Conservation (phyloP, 2,329 filamentous ascomycete species). For the Verticillium klebahnii region DNA sequence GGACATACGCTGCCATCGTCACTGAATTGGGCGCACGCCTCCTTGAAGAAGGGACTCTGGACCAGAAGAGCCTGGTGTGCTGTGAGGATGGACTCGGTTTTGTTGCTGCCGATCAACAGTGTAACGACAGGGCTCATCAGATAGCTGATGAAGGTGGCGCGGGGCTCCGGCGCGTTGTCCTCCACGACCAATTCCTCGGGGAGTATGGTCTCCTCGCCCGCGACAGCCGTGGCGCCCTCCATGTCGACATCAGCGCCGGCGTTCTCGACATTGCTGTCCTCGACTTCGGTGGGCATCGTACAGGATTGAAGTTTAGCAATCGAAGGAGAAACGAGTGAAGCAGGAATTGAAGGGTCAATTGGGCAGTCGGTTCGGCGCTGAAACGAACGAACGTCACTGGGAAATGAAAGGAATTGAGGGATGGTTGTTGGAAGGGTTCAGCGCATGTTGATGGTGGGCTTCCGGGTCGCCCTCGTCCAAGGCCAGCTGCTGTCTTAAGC, state of each 20-base stretch:
- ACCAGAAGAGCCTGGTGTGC: conserved; percentile 75
- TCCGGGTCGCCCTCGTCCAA: neutral
- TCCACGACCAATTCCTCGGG: conserved; percentile 21
- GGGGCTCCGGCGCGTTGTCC: conserved; percentile 25
- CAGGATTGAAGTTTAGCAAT: neutral
- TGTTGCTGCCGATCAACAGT: conserved; percentile 58
- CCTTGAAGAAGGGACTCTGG: conserved; percentile 70
- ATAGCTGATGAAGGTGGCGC: conserved; percentile 50
- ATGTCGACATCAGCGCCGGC: conserved; percentile 33
- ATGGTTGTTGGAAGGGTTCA: neutral
- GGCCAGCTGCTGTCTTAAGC: no score
- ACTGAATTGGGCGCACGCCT: conserved; percentile 56
- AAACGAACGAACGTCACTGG: no score
- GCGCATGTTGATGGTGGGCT: neutral
- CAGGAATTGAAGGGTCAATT: neutral
- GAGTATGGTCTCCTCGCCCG: conserved; percentile 27
- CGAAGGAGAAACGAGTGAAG: neutral
- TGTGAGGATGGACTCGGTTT: conserved; percentile 58
- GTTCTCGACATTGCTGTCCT: conserved; percentile 21
- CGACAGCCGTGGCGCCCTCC: conserved; percentile 21
- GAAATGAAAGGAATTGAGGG: neutral
- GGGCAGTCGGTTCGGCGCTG: neutral
- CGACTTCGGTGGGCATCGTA: conserved; percentile 12
- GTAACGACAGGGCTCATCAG: conserved; percentile 66
- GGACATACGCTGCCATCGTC: conserved; percentile 51